Evolutionary conservation across 2,329 filamentous ascomycete genomes (phyloP), one percentile per base, ranked within the genome.

Genomic region (Fusarium sp.): DNA sequence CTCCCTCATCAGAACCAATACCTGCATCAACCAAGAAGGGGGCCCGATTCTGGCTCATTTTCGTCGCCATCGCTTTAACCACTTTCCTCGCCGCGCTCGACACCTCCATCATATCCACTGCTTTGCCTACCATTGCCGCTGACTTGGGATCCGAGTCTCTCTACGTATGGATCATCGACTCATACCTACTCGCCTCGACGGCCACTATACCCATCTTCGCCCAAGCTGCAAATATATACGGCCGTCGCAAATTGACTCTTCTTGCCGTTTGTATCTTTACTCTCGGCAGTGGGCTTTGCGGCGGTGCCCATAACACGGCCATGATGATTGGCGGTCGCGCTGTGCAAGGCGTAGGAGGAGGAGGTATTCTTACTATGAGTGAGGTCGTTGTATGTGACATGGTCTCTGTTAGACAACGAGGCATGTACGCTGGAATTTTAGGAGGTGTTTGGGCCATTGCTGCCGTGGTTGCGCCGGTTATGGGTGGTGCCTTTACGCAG

Each of bases 161-260:
- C 37, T 79, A 76, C 56, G 53, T 79, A 40, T 78, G 76, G 77
- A 64, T 77, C 40, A 61, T 69, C 5, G 75, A 78, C 60, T 54
- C 52, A 6, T 77, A 70, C 53, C 65, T 78, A 11, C 33, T 64
- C 5, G 50, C 56, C 9, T 59, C 52, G 2, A 68, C 61, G 10
- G 82, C 83, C 3, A 77, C 86, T 13, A 84, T 85, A 57, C 86
- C 86, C 0, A 67, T 87, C 0, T 84, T 83, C 50, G 85, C 84
- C 3, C 85, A 88, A 69, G 62, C 85, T 0, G 79, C 83, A 32
- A 81, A 87, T 66, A 80, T 88, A 23, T 88, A 85, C 58, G 87
- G 88, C 17, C 81, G 87, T 4, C 80, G 84, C 26, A 81, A 77
- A 57, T 73, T 81, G 5, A 78, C 79, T 6, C 73, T 87, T 1